Conservation (phyloP, 441 rosid species). For the Syzygium syzygioides region DNA sequence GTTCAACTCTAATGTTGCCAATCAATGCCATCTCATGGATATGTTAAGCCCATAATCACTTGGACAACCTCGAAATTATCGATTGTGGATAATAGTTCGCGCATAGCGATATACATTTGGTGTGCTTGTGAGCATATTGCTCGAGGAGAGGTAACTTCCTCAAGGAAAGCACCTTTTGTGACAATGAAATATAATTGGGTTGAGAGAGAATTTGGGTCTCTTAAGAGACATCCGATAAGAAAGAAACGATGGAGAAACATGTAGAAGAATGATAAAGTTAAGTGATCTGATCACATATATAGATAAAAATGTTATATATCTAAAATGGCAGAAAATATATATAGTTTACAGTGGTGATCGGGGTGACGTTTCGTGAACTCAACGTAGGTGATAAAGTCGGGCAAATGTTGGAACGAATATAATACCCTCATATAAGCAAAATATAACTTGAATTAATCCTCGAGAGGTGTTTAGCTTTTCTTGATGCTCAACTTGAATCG, state of each 20-base stretch:
- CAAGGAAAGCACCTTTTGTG: background rate
- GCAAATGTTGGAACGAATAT: background rate
- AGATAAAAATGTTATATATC: background rate
- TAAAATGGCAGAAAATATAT: background rate
- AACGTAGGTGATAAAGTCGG: too few species aligned
- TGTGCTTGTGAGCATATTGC: background rate
- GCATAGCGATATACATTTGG: fast-evolving
- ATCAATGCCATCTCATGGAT: background rate
- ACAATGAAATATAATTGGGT: background rate
- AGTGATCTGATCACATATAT: background rate
- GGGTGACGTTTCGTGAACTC: fast-evolving
- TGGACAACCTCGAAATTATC: background rate
- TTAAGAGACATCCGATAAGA: background rate
- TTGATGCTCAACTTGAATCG: too few species aligned
- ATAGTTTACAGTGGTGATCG: background rate
- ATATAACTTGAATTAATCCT: too few species aligned
- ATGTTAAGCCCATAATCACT: background rate
- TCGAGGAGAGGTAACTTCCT: background rate
- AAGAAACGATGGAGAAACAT: background rate
- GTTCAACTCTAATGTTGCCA: background rate
- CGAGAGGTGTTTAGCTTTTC: too few species aligned
- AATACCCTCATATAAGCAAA: too few species aligned
- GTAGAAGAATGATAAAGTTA: background rate
- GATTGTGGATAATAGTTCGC: too few species aligned
- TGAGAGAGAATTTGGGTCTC: background rate